Conservation (phyloP, 768 basidiomycete genomes). For the Tricholoma sp. region DNA sequence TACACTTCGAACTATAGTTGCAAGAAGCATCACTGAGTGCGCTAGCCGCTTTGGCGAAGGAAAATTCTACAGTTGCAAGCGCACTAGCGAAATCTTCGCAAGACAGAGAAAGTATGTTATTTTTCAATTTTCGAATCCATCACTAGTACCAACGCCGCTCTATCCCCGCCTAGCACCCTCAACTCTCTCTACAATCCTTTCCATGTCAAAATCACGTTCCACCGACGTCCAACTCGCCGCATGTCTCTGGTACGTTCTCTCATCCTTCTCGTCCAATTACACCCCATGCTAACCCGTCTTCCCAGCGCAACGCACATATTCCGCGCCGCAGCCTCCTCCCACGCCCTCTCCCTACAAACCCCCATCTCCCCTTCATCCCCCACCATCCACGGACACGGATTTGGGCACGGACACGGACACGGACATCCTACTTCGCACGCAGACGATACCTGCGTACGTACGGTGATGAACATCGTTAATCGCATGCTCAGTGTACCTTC, state of each 20-base stretch:
- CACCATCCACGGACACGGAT: neutral
- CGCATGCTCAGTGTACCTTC: slow-evolving; percentile 37
- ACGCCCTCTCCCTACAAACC: neutral
- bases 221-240: slow-evolving; percentile 66
- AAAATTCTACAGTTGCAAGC: slow-evolving; percentile 49
- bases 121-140: neutral
- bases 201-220: slow-evolving; percentile 52
- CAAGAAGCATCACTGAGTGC: slow-evolving; percentile 65
- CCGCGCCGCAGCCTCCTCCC: slow-evolving; percentile 34
- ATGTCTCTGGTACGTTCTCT: slow-evolving; percentile 52
- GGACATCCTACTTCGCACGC: slow-evolving; percentile 6
- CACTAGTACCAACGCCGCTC: neutral
- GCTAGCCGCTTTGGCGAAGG: slow-evolving; percentile 60
- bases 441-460: slow-evolving; percentile 46
- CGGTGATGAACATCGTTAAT: slow-evolving; percentile 68
- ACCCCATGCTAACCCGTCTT: neutral
- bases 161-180: slow-evolving; percentile 23
- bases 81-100: slow-evolving; percentile 38
- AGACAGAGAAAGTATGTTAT: slow-evolving; percentile 34
- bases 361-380: neutral
- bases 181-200: slow-evolving; percentile 39
- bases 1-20: slow-evolving; percentile 28
- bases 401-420: neutral
- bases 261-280: neutral
- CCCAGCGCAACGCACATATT: slow-evolving; percentile 56